phyloP scores from a whole-genome alignment of 805 yeast species.

The Teunomyces atbi region DNA sequence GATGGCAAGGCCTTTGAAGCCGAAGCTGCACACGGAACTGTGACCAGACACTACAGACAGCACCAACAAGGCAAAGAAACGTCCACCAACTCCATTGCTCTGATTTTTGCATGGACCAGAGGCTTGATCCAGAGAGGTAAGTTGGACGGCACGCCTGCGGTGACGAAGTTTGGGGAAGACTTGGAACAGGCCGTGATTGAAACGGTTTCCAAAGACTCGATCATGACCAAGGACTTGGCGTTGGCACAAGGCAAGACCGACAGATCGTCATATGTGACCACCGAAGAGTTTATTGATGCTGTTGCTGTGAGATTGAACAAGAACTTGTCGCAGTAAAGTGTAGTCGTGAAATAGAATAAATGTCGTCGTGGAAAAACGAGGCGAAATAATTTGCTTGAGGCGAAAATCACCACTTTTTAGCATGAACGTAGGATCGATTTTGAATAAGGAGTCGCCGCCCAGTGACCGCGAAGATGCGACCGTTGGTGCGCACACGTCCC shows the following conservation, averaged over 20 bases:
- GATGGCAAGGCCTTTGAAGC: conserved; percentile 85
- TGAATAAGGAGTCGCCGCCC: conserved; percentile 34
- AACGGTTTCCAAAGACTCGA: conserved; percentile 70
- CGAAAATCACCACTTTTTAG: too few species aligned
- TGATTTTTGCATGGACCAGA: conserved; percentile 85
- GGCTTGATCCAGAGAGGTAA: conserved; percentile 81
- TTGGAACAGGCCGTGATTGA: conserved; percentile 69
- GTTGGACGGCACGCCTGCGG: conserved; percentile 69
- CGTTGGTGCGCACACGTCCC: too few species aligned
- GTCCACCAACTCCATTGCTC: conserved; percentile 81
- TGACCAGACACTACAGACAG: conserved; percentile 81
- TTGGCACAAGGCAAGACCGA: conserved; percentile 63
- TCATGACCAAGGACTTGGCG: conserved; percentile 83
- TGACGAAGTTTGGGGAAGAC: conserved; percentile 60
- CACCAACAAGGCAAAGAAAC: conserved; percentile 81
- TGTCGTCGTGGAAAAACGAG: too few species aligned
- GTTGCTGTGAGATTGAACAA: conserved; percentile 59
- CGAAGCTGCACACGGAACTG: conserved; percentile 88
- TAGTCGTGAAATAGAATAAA: not conserved
- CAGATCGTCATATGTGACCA: conserved; percentile 64
- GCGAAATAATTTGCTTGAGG: too few species aligned
- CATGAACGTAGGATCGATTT: conserved; percentile 41
- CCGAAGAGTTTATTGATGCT: conserved; percentile 75
- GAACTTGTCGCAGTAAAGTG: conserved; percentile 22
- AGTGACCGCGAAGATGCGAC: conserved; percentile 12